Evolutionary conservation across 1,284 basidiomycete genomes (phyloP), one percentile per base, ranked within the genome.

Genomic region (Cutaneotrichosporon arboriforme): DNA sequence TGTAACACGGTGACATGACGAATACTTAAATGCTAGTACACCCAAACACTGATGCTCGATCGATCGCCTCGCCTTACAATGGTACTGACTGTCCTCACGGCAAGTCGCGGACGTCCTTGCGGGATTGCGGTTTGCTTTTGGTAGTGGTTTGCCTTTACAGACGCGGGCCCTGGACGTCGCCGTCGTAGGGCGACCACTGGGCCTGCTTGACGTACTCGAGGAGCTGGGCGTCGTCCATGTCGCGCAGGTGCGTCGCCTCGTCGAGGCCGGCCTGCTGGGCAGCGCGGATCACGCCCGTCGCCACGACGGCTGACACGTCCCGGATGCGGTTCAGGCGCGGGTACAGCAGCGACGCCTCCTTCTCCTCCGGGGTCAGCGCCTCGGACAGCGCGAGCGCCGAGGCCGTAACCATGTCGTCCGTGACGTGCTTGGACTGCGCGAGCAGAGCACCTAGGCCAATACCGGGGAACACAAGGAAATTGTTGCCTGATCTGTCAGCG

Each of bases 361-460:
- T 81, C 75, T 96, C 92, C 43, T 88, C 85, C 14, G 75, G 63
- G 4, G 82, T 90, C 43, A 94, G 80, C 4, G 88, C 82, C 62
- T 86, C 78, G 4, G 88, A 85, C 36, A 96, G 81, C 4, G 88
- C 88, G 37, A 90, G 66, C 4, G 79, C 79, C n/a, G 76, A 69
- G 26, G 76, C 76, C 40, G 79, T 80, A 56, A 81, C 77, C 68
- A 78, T 72, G 36, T 62, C 61, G 55, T 74, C 70, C 4, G 74
- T 71, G 41, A 78, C 69, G 33, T 45, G 57, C 8, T 22, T 62
- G 1, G 69, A 63, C 5, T 60, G 61, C 12, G 85, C 83, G 21
- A 84, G 79, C 63, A 92, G 85, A 8, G 86, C 79, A 44, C 86
- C 90, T 33, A 94, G 80, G 8, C 90, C 90, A 48, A 93, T 79